Evolutionary conservation across 1,139 yeast species (phyloP).

Genomic region (Diutina catenulata): DNA sequence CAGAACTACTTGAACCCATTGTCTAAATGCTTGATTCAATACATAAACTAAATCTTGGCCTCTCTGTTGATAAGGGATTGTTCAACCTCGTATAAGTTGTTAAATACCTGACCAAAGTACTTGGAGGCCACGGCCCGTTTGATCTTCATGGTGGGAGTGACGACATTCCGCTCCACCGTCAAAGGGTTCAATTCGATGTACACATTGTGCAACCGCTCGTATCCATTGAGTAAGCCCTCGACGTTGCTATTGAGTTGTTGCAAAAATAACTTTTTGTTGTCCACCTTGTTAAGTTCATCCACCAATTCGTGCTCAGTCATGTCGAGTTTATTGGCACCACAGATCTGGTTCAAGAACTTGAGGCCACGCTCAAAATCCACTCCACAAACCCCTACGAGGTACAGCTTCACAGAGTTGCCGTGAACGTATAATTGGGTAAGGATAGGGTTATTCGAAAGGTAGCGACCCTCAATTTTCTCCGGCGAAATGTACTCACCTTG

Average conservation of each 20-base stretch:
- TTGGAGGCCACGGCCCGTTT: conserved; percentile 27
- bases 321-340: neutral
- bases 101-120: conserved; percentile 16
- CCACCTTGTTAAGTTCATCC: conserved; percentile 14
- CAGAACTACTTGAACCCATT: neutral
- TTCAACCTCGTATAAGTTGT: conserved; percentile 12
- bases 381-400: conserved; percentile 34
- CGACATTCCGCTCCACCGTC: conserved; percentile 24
- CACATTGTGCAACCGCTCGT: conserved; percentile 27
- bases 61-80: neutral
- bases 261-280: conserved; percentile 16
- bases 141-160: conserved; percentile 31
- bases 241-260: conserved; percentile 18
- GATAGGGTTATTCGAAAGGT: conserved; percentile 21
- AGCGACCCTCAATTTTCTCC: conserved; percentile 28
- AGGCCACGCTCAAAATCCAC: conserved; percentile 17
- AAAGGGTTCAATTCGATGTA: conserved; percentile 27
- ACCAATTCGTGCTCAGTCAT: conserved; percentile 6
- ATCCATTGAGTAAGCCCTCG: conserved; percentile 17
- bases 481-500: conserved; percentile 37
- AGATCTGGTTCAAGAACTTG: conserved; percentile 14
- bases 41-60: neutral
- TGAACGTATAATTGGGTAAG: conserved; percentile 28
- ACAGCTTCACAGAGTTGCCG: conserved; percentile 32
- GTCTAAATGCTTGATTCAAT: neutral